These are phyloP conservation scores for Penicillium silybi DNA, from an alignment of 495 filamentous ascomycete genomes.

Conservation along the genomic window DNA sequence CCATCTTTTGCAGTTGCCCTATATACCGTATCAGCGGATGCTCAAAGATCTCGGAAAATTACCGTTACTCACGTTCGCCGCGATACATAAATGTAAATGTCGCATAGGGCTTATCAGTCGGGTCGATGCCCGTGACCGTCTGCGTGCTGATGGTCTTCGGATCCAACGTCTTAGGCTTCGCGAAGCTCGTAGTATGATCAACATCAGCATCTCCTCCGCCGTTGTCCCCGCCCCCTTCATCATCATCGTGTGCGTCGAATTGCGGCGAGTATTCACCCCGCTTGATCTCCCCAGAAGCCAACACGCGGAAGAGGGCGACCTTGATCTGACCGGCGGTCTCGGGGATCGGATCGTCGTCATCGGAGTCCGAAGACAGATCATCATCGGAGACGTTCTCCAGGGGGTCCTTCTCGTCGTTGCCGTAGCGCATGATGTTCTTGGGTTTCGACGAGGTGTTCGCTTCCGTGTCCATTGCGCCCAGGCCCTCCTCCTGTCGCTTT, in stretches of 20 bases:
- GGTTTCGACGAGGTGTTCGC: constrained; percentile 37
- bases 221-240: constrained; percentile 51
- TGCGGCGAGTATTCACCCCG: constrained; percentile 96
- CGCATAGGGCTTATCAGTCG: constrained; percentile 90
- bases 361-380: constrained; percentile 67
- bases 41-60: constrained; percentile 1
- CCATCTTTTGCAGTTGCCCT: constrained; percentile 96
- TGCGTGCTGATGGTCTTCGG: constrained; percentile 97
- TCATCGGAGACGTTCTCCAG: constrained; percentile 70
- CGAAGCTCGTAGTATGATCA: constrained; percentile 98
- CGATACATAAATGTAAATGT: constrained; percentile 98
- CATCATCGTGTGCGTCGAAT: constrained; percentile 94
- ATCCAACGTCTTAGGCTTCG: constrained; percentile 94
- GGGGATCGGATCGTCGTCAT: constrained; percentile 78
- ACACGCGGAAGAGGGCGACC: constrained; percentile 90
- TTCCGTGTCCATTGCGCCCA: constrained; percentile 50
- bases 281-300: constrained; percentile 95
- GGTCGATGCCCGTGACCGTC: constrained; percentile 97
- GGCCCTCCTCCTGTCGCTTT: constrained; percentile 54
- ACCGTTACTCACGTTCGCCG: constrained; percentile 72
- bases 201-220: constrained; percentile 60
- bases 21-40: constrained; percentile 22
- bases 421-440: constrained; percentile 71
- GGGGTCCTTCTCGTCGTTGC: constrained; percentile 65
- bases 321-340: constrained; percentile 98